Evolutionary conservation across 148 eudicot species (phyloP).

Genomic region (Chenopodium berlandieri): DNA sequence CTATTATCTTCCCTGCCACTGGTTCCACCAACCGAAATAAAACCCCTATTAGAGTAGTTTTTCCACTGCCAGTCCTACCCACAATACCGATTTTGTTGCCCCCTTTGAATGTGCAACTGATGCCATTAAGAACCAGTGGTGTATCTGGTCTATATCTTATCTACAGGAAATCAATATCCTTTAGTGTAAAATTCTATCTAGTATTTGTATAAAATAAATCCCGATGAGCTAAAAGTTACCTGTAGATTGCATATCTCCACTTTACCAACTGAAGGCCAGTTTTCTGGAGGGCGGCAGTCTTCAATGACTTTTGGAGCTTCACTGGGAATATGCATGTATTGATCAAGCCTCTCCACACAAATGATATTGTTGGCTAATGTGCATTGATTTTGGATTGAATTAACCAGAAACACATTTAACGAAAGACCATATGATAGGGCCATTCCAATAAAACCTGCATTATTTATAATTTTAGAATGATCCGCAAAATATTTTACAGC

Average conservation of each 20-base stretch:
- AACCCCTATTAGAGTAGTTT: constrained; percentile 84
- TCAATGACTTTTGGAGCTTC: constrained; percentile 83
- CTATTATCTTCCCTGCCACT: constrained; percentile 61
- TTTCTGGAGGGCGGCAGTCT: constrained; percentile 58
- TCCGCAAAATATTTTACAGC: background rate
- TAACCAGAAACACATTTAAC: constrained; percentile 64
- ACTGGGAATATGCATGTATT: constrained; percentile 79
- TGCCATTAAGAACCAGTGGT: constrained; percentile 78
- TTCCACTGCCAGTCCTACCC: constrained; percentile 95
- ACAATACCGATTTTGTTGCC: constrained; percentile 85
- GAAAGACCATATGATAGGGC: constrained; percentile 94
- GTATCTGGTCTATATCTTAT: constrained; percentile 72
- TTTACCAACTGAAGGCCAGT: constrained; percentile 79
- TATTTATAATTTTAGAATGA: background rate
- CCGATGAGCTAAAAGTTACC: constrained; percentile 34
- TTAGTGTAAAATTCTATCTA: constrained; percentile 3
- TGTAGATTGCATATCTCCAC: constrained; percentile 77
- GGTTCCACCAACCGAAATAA: constrained; percentile 87
- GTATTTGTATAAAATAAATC: background rate
- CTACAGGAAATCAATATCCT: constrained; percentile 32
- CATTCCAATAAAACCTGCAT: constrained; percentile 95
- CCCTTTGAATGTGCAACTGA: constrained; percentile 82
- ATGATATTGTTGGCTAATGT: constrained; percentile 70
- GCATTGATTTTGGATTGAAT: constrained; percentile 83
- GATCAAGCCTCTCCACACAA: constrained; percentile 87